Conservation (phyloP, 2,329 filamentous ascomycete species). For the Monosporascus sp. region DNA sequence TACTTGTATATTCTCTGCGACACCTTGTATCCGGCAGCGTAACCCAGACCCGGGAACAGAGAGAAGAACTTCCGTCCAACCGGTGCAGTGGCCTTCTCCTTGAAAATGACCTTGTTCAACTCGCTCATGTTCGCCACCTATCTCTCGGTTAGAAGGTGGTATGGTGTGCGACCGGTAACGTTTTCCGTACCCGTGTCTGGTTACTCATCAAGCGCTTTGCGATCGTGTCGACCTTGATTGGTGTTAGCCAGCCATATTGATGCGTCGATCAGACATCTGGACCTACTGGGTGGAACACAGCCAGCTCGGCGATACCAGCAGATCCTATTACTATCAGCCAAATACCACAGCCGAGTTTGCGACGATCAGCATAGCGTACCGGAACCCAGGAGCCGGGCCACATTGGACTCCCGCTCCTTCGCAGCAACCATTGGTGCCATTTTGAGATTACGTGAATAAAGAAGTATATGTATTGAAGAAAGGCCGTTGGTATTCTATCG, state of each 20-base stretch:
- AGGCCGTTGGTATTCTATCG: neutral
- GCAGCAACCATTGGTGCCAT: slow-evolving; percentile 56
- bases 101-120: slow-evolving; percentile 92
- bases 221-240: slow-evolving; percentile 81
- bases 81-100: slow-evolving; percentile 71
- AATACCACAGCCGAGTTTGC: neutral
- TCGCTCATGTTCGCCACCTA: slow-evolving; percentile 37
- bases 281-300: slow-evolving; percentile 64
- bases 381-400: slow-evolving; percentile 84
- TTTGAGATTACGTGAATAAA: slow-evolving; percentile 14
- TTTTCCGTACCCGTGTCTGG: slow-evolving; percentile 59
- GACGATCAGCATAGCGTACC: slow-evolving; percentile 47
- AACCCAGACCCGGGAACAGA: slow-evolving; percentile 92
- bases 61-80: slow-evolving; percentile 79
- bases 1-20: slow-evolving; percentile 98
- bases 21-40: slow-evolving; percentile 97
- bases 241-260: slow-evolving; percentile 17
- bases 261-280: neutral
- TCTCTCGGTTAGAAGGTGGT: slow-evolving; percentile 5
- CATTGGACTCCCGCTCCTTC: slow-evolving; percentile 75
- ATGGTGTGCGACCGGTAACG: neutral
- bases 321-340: slow-evolving; percentile 41
- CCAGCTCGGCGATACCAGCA: slow-evolving; percentile 57
- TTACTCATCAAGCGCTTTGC: slow-evolving; percentile 99
- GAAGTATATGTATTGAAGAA: neutral